Percentiles rank a stretch among this genome's conserved stretches.
Conservation (phyloP, 208 protist species). For the Trypanosomatidae sp. region DNA sequence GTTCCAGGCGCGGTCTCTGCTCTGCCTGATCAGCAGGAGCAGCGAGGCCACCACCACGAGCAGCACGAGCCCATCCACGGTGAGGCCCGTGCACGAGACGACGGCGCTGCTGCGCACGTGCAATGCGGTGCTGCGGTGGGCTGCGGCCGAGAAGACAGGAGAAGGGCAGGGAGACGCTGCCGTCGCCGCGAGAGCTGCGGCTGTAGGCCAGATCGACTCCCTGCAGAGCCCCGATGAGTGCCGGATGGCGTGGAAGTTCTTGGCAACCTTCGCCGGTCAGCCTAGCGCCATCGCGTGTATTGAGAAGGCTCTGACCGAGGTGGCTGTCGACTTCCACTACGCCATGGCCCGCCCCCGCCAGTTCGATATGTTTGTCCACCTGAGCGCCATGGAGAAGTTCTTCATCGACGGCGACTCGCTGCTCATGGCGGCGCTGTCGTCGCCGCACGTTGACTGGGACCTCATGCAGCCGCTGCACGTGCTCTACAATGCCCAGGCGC, state of each 20-base stretch:
- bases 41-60: background rate
- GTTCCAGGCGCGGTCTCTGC: conserved; percentile 43
- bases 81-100: conserved; percentile 27
- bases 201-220: conserved; percentile 27
- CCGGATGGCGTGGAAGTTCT: conserved; percentile 83
- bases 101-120: conserved; percentile 25
- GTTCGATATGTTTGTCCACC: conserved; percentile 91
- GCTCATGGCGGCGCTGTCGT: conserved; percentile 81
- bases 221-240: conserved; percentile 60
- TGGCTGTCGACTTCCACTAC: conserved; percentile 76
- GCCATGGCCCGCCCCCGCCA: conserved; percentile 73
- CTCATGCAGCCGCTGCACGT: conserved; percentile 89
- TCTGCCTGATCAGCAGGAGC: conserved; percentile 13
- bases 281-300: conserved; percentile 35
- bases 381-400: conserved; percentile 89
- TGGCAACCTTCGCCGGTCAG: conserved; percentile 34
- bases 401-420: conserved; percentile 93
- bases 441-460: conserved; percentile 82
- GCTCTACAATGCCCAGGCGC: conserved; percentile 78
- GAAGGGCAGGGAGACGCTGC: background rate
- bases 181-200: conserved; percentile 39
- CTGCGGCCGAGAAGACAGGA: conserved; percentile 1
- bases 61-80: conserved; percentile 20
- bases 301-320: conserved; percentile 39
- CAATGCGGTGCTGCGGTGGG: conserved; percentile 38